Base-by-base conservation (phyloP, 2,329 filamentous ascomycete genomes). In the Drechmeria coniospora region DNA sequence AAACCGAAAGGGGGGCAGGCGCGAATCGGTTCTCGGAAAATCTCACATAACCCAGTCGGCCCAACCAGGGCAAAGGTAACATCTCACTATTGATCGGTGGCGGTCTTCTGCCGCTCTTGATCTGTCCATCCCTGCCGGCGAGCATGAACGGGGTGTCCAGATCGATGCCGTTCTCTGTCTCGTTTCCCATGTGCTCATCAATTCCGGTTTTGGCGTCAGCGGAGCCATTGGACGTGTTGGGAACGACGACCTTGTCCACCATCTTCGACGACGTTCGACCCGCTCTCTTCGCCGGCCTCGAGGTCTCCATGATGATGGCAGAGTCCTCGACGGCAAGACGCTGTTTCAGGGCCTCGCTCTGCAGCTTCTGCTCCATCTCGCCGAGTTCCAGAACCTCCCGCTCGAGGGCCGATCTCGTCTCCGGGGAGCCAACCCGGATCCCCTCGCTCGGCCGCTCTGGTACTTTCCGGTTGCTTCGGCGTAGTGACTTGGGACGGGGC, bases 1-100 rank as follows among this genome's bases (percentile, higher is more conserved):
- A n/a, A n/a, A n/a, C n/a, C n/a, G n/a, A n/a, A n/a, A n/a, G n/a
- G n/a, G n/a, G n/a, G n/a, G n/a, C 17, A 23, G 22, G 20, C 21
- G n/a, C 23, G 23, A 20, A 18, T 22, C 31, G 21, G 25, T 9
- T 32, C 16, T 23, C 30, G 27, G 33, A 29, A 12, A 28, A 29
- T 33, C 75, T 57, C 51, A 87, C 83, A 65, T 92, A 94, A 32
- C 86, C 86, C 35, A 94, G 49, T 16, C 86, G 68, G 1, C 87
- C 87, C 53, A 77, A 83, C 86, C 86, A 94, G 1, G 86, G 87
- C 14, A 94, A 51, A 15, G 87, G 87, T 13, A 94, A 61, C 43
- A 76, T 81, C 37, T 70, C 69, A 45, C 83, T 93, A 44, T 94
- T 79, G 11, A 92, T 73, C 0, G 84, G 71, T 6, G 83, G 82